Evolutionary conservation across 768 basidiomycete species (phyloP).

Genomic region (Boletus rufocinnamomeus): DNA sequence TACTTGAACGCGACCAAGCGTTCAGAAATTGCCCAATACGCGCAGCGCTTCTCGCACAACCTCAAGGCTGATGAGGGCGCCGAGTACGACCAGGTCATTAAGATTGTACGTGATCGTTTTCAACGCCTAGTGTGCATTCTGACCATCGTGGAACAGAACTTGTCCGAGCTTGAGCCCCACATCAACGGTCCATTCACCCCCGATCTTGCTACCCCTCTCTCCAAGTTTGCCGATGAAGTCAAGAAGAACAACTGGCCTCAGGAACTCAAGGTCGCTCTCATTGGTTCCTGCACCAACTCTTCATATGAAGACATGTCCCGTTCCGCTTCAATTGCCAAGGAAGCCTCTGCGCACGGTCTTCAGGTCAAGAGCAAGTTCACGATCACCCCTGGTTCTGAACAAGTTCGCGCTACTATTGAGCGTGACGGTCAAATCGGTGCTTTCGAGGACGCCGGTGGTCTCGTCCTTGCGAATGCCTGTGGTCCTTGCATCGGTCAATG

Average conservation of each 20-base stretch:
- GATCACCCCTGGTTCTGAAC: slow-evolving; percentile 97
- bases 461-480: slow-evolving; percentile 97
- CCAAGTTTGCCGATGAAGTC: slow-evolving; percentile 88
- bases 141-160: slow-evolving; percentile 54
- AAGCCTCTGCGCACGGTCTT: slow-evolving; percentile 87
- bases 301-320: slow-evolving; percentile 99
- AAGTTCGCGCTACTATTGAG: slow-evolving; percentile 95
- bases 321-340: slow-evolving; percentile 88
- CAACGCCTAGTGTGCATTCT: background rate
- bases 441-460: slow-evolving; percentile 86
- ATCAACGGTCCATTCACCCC: slow-evolving; percentile 99
- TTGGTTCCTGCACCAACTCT: slow-evolving; percentile 99
- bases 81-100: slow-evolving; percentile 92
- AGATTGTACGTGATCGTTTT: slow-evolving; percentile 62
- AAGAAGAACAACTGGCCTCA: slow-evolving; percentile 97
- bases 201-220: slow-evolving; percentile 97
- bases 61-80: slow-evolving; percentile 82
- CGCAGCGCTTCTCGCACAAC: slow-evolving; percentile 87
- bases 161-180: slow-evolving; percentile 97
- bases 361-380: slow-evolving; percentile 93
- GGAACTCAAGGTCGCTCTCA: slow-evolving; percentile 95
- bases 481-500: slow-evolving; percentile 99
- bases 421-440: slow-evolving; percentile 91
- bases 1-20: slow-evolving; percentile 98
- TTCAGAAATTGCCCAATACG: slow-evolving; percentile 82